Base-by-base conservation (phyloP, 2,329 filamentous ascomycete genomes). In the Furcasterigmium furcatum region DNA sequence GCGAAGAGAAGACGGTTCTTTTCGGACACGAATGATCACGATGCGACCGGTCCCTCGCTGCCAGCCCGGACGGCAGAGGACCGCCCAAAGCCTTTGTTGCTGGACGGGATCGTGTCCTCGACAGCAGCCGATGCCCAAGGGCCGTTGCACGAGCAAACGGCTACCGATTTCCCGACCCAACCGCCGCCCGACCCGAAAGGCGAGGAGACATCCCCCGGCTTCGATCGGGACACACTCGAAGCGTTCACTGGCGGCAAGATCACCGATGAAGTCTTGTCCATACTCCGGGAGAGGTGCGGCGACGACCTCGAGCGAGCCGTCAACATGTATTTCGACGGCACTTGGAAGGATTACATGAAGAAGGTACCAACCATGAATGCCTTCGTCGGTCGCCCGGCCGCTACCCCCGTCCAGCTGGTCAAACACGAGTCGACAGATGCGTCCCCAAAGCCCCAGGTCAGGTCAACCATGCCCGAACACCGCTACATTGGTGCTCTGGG, bases 401-500 rank as follows among this genome's bases (percentile, higher is more conserved):
- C 27, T n/a, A 38, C 2, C 4, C 43, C 14, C 22, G 38, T 20
- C 25, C 25, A 35, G 12, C 38, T 16, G 32, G 38, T 16, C 30
- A 45, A n/a, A 30, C 44, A 29, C 38, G 34, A 16, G 5, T 36
- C 34, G 4, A 36, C 16, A 18, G n/a, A 18, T 18, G 24, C 7
- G 12, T 12, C 21, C 2, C 39, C 38, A 29, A 52, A 46, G 20
- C 47, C 45, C 7, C 36, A 49, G 8, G 43, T 54, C 7, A 7
- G 24, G 12, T 9, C n/a, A 7, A 19, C 49, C 5, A 66, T 70
- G 45, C 69, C 73, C 0, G 57, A 62, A 3, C 63, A 59, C 27
- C 69, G 94, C 58, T 99, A 97, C 57, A 80, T 97, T 49, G 94
- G 94, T 16, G 89, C 91, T 0, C 94, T 97, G 65, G 94, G 94